Base-by-base conservation (phyloP, 176 grass and related monocot species). In the Eragrostis nindensis region DNA sequence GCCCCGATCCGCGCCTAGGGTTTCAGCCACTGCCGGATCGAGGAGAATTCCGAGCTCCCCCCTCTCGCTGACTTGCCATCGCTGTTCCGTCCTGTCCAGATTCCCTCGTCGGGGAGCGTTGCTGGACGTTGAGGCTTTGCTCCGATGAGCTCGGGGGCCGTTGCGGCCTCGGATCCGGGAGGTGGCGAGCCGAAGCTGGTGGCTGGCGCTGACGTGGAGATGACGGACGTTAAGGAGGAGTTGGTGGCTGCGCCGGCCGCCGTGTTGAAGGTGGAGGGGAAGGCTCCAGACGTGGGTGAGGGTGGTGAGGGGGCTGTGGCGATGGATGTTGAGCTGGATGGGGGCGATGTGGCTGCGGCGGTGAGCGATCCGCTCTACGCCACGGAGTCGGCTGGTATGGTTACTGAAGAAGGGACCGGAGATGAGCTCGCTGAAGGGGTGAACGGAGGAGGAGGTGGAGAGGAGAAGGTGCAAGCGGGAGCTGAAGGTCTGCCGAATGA, bases 131-230 rank as follows among this genome's bases (percentile, higher is more conserved):
- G 72, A 54, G 48, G n/a, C 41, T 26, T 47, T 21, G 70, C 76
- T 18, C 70, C 11, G 71, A 89, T 89, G 87, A 77, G 83, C 48
- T 89, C 73, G 78, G 84, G n/a, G 64, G 16, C 77, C 56, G 82
- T 81, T 7, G 77, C 56, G 78, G 83, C 71, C 87, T 65, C 87
- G 77, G 87, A 89, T 85, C 87, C 82, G 17, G 72, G 82, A 40
- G 56, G 21, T 47, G 79, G 65, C 79, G 80, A 83, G 40, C 13
- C 76, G 24, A 75, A 75, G 81, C 81, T 39, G 62, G 75, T 32
- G 55, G 19, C 55, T 17, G 64, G 61, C 14, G 66, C 76, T 24
- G 87, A 89, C 44, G 82, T 76, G 64, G 45, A 47, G 11, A 71
- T 81, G 71, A 24, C 64, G 39, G 82, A 81, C 7, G 46, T 76